Conservation (phyloP, 2,329 filamentous ascomycete genomes). For the Fusarium papillatum region DNA sequence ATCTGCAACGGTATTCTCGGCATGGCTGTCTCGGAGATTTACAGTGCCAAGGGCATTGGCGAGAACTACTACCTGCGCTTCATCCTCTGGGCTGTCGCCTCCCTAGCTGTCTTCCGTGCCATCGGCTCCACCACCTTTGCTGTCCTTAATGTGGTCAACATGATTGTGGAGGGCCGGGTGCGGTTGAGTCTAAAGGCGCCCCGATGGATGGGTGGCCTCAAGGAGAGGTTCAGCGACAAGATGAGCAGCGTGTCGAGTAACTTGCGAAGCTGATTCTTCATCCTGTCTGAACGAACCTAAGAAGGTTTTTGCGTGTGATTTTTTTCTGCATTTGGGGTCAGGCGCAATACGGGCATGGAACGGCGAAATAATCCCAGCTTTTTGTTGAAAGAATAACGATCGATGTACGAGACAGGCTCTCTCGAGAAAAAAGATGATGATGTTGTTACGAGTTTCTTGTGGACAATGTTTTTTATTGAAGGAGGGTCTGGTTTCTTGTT, state of each 20-base stretch:
- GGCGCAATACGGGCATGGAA: slow-evolving; percentile 5
- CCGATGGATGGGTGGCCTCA: slow-evolving; percentile 61
- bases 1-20: slow-evolving; percentile 91
- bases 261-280: slow-evolving; percentile 49
- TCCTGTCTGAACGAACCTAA: background rate
- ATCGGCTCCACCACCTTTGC: slow-evolving; percentile 86
- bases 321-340: slow-evolving; percentile 28
- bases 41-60: slow-evolving; percentile 77
- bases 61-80: slow-evolving; percentile 93
- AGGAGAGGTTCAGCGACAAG: slow-evolving; percentile 60
- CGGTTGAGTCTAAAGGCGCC: slow-evolving; percentile 68
- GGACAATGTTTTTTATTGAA: slow-evolving; percentile 19
- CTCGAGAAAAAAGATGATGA: slow-evolving; percentile 17
- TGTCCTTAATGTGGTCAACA: slow-evolving; percentile 86
- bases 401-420: slow-evolving; percentile 30
- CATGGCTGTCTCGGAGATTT: slow-evolving; percentile 93
- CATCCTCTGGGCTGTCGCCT: slow-evolving; percentile 92
- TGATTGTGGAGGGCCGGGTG: slow-evolving; percentile 88
- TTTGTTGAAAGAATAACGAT: slow-evolving; percentile 21
- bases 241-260: slow-evolving; percentile 64
- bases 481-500: background rate
- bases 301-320: slow-evolving; percentile 17
- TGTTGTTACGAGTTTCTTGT: slow-evolving; percentile 20
- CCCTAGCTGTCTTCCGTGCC: slow-evolving; percentile 88
- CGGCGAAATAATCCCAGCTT: slow-evolving; percentile 6